A percentile compares a stretch with the other conserved stretches of the same genome.
phyloP scores from a whole-genome alignment of 2,329 filamentous ascomycete species.

The Cordyceps fumosorosea region DNA sequence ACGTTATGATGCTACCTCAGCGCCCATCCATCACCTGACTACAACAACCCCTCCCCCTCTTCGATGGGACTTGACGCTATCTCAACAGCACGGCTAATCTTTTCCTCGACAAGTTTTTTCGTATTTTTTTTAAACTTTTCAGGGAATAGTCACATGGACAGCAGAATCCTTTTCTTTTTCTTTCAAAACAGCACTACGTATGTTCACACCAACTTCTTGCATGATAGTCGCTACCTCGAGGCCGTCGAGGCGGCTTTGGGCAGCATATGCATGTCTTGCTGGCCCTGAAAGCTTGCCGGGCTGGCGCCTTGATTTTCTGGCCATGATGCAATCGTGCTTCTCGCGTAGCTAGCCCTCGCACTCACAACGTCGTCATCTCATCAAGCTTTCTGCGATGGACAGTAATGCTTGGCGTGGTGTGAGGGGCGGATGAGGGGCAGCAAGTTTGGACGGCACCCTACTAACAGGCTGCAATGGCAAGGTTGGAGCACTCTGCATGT shows the following conservation, averaged over 20 bases:
- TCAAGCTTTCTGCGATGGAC: neutral
- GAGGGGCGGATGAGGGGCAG: neutral
- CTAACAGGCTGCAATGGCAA: neutral
- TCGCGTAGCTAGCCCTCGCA: neutral
- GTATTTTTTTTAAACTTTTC: neutral
- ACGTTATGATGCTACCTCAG: too few species aligned
- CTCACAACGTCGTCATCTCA: neutral
- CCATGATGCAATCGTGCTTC: slow-evolving; percentile 3
- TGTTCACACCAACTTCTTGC: neutral
- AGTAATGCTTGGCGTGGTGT: neutral
- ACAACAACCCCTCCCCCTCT: neutral
- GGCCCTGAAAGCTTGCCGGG: neutral
- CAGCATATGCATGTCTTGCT: neutral
- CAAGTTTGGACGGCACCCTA: neutral
- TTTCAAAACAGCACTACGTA: neutral
- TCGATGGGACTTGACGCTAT: too few species aligned
- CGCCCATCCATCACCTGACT: too few species aligned
- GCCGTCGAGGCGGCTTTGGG: neutral
- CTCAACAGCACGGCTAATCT: neutral
- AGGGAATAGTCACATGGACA: neutral
- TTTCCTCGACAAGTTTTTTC: neutral
- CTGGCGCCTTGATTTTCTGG: neutral
- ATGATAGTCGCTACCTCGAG: neutral
- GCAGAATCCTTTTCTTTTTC: neutral
- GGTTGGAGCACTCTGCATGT: neutral